Base-by-base conservation (phyloP, 768 basidiomycete genomes). In the Boletus rubescentipes region DNA sequence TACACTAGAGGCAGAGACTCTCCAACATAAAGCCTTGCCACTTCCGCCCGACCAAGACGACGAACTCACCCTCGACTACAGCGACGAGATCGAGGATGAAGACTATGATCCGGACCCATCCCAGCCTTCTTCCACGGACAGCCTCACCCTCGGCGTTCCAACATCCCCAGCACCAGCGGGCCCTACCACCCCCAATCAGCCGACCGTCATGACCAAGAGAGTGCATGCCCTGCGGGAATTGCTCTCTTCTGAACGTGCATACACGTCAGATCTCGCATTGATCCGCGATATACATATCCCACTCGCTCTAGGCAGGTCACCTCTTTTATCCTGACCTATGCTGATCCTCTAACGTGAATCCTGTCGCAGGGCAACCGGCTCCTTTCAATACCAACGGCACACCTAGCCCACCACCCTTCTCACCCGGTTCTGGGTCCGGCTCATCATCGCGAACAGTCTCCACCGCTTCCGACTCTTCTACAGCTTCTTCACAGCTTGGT, bases 181-280 rank as follows among this genome's bases (percentile, higher is more conserved):
- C 14, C 52, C 61, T 36, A 39, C 55, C 35, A 62, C 66, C 12
- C 64, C 72, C n/a, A 63, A 71, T 20, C 75, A 58, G 53, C 68
- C 69, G 43, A 55, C 71, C 21, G 50, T 62, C 55, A 69, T 83
- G 63, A 79, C 85, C 26, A 92, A 92, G 72, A 81, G 91, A 35
- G 78, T 83, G 21, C 87, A 93, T 67, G 90, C 90, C 9, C 73
- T 93, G 20, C 80, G 83, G 46, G 91, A 93, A 59, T 71, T 93
- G 26, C 77, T 93, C 41, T 82, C 86, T 11, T 89, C 88, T 20
- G 91, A 93, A 64, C 77, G 87, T 26, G 86, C 88, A 1, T 92
- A 92, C 69, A 86, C 91, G 12, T 84, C 84, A n/a, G 91, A 93
- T 75, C 76, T 93, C 26, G 86, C 85, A 15, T 75, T 92, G 49